Evolutionary conservation across 2,329 filamentous ascomycete species (phyloP), one percentile per base, ranked within the genome.

Genomic region (Pochonia chlamydosporia): DNA sequence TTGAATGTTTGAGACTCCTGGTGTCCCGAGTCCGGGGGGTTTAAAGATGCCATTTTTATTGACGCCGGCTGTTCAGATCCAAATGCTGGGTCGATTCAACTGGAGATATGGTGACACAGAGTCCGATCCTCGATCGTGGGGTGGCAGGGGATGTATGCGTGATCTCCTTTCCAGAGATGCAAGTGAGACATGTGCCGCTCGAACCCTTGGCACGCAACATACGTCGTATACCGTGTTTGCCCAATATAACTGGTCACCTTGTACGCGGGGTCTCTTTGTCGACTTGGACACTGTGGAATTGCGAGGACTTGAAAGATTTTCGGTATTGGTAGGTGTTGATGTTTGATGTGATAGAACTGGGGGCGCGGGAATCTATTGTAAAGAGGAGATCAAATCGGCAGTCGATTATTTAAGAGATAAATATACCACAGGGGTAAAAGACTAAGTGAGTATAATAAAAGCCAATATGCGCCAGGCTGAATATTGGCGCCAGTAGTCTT

Each of bases 121-220:
- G 26, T 24, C 20, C 3, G 21, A 5, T 44, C 16, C 24, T 14
- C 25, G 21, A 13, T 25, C 33, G 43, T 39, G 43, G 23, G 21
- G 13, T 39, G 23, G 33, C 33, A 10, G 23, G 26, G 35, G 16
- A 25, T 3, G 26, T 13, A 18, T 21, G n/a, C 13, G 16, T 9
- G 10, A 21, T 18, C 14, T 5, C 14, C 13, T n/a, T 7, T 36
- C 33, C 33, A 8, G 24, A 21, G 20, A 13, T 21, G n/a, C 21
- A 23, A 21, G 43, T 35, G 43, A 45, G 43, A 45, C 43, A 45
- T 28, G 18, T 16, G 33, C 33, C 28, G 36, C 33, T 39, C 16
- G 24, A 35, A 28, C 10, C 33, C 33, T 31, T 23, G 28, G 11
- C 10, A 33, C 13, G 41, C 42, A 18, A 44, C 18, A 33, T 31